Percentiles rank a stretch among this genome's conserved stretches.
Evolutionary conservation across 2,329 filamentous ascomycete genomes (phyloP).

Genomic region (Botrytis elliptica): DNA sequence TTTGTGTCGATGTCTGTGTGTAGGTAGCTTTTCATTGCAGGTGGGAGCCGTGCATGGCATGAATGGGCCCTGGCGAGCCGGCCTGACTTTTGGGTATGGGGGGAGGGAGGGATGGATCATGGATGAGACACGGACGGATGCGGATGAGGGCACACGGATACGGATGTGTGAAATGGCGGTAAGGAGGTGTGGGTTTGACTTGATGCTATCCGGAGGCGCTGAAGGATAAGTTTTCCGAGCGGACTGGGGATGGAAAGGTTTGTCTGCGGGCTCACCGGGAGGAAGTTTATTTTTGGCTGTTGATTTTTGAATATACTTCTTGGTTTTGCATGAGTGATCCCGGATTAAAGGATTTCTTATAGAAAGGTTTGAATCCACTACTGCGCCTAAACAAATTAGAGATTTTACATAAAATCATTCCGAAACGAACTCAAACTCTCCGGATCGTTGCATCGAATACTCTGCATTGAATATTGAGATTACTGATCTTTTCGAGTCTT

Average conservation of each 20-base stretch:
- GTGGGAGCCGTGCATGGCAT: neutral
- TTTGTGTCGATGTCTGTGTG: neutral
- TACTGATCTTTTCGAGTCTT: neutral
- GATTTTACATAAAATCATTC: neutral
- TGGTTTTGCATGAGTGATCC: neutral
- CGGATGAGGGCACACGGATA: neutral
- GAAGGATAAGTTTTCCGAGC: neutral
- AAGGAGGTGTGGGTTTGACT: neutral
- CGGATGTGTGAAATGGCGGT: neutral
- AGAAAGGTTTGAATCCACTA: neutral
- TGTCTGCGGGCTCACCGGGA: neutral
- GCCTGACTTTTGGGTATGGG: neutral
- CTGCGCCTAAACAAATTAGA: neutral
- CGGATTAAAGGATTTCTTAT: neutral
- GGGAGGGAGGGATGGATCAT: neutral
- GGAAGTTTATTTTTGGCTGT: neutral
- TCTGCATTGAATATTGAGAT: neutral
- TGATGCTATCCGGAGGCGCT: neutral
- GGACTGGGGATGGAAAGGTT: too few species aligned
- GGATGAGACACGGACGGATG: neutral
- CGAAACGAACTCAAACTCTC: neutral
- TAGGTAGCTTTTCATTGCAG: neutral
- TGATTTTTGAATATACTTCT: neutral
- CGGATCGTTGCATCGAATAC: neutral
- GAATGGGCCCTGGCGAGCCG: too few species aligned